Percentiles rank a stretch among this genome's conserved stretches.
phyloP scores from a whole-genome alignment of 768 basidiomycete genomes.

The Suillus hirtellus region DNA sequence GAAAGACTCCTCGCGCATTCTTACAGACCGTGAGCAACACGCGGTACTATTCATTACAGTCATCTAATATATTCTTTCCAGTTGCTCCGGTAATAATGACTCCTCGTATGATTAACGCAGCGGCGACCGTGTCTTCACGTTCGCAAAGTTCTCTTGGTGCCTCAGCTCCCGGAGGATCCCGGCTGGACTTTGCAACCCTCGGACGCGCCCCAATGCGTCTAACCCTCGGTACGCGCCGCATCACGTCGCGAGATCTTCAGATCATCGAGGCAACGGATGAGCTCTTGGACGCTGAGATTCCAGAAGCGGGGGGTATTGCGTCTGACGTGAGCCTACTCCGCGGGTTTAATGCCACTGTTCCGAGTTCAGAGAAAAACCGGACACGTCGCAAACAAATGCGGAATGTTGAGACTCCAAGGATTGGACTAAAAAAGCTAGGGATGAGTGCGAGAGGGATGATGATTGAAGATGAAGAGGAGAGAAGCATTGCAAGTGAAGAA shows the following conservation, averaged over 20 bases:
- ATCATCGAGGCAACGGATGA: slow-evolving; percentile 83
- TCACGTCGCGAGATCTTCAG: slow-evolving; percentile 82
- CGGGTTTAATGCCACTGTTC: slow-evolving; percentile 95
- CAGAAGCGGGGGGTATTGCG: slow-evolving; percentile 71
- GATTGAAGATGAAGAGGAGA: slow-evolving; percentile 40
- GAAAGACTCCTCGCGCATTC: slow-evolving; percentile 67
- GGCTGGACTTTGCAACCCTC: slow-evolving; percentile 73
- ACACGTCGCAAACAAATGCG: slow-evolving; percentile 76
- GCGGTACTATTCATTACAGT: slow-evolving; percentile 5
- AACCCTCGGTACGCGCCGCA: slow-evolving; percentile 60
- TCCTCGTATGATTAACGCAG: slow-evolving; percentile 73
- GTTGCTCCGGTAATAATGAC: slow-evolving; percentile 93
- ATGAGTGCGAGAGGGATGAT: slow-evolving; percentile 75
- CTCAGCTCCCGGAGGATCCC: slow-evolving; percentile 31
- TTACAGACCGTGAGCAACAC: slow-evolving; percentile 65
- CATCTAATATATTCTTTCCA: slow-evolving; percentile 28
- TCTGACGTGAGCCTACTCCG: slow-evolving; percentile 78
- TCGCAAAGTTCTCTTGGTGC: slow-evolving; percentile 36
- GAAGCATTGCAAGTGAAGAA: slow-evolving; percentile 73
- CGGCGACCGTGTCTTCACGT: slow-evolving; percentile 65
- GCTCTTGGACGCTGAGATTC: slow-evolving; percentile 67
- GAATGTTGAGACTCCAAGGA: slow-evolving; percentile 70
- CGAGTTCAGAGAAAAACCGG: slow-evolving; percentile 80
- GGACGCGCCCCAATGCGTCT: slow-evolving; percentile 77
- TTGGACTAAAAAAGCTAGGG: slow-evolving; percentile 80